Conservation (phyloP, 2,329 filamentous ascomycete species). For the Arthroderma uncinatum region DNA sequence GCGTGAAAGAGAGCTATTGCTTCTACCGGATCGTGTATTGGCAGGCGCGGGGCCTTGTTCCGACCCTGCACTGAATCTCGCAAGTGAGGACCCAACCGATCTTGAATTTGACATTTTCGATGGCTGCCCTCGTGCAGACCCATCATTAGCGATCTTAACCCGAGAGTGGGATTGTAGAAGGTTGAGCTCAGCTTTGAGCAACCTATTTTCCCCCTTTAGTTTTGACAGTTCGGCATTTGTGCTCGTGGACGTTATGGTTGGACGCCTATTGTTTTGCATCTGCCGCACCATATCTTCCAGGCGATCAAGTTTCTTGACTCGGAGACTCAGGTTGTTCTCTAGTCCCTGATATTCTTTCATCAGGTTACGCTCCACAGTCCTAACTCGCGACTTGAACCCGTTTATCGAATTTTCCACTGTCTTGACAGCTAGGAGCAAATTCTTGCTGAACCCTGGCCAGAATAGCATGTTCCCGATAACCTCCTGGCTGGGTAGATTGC, state of each 20-base stretch:
- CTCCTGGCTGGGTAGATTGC: conserved; percentile 73
- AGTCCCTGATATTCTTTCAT: conserved; percentile 81
- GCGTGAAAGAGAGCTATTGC: conserved; percentile 19
- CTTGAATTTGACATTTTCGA: not conserved
- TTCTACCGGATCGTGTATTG: conserved; percentile 21
- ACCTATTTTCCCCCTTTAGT: conserved; percentile 49
- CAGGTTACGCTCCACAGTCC: conserved; percentile 77
- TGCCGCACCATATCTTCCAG: conserved; percentile 70
- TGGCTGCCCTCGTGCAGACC: conserved; percentile 20
- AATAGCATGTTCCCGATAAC: conserved; percentile 70
- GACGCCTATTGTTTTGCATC: conserved; percentile 31
- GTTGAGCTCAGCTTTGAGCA: conserved; percentile 51
- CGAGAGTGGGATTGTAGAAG: conserved; percentile 58
- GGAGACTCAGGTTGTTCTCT: conserved; percentile 66
- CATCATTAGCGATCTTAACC: conserved; percentile 37
- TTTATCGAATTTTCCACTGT: conserved; percentile 70
- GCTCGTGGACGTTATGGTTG: conserved; percentile 21
- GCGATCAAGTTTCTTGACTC: conserved; percentile 75
- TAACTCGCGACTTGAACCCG: conserved; percentile 68
- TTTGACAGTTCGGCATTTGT: conserved; percentile 46
- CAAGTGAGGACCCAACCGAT: not conserved
- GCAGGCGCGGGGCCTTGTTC: conserved; percentile 15
- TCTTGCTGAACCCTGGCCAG: conserved; percentile 73
- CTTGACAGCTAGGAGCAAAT: conserved; percentile 75
- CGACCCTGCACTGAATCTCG: conserved; percentile 9